phyloP scores from a whole-genome alignment of 2,329 filamentous ascomycete genomes.

The Aspergillus cejpii region DNA sequence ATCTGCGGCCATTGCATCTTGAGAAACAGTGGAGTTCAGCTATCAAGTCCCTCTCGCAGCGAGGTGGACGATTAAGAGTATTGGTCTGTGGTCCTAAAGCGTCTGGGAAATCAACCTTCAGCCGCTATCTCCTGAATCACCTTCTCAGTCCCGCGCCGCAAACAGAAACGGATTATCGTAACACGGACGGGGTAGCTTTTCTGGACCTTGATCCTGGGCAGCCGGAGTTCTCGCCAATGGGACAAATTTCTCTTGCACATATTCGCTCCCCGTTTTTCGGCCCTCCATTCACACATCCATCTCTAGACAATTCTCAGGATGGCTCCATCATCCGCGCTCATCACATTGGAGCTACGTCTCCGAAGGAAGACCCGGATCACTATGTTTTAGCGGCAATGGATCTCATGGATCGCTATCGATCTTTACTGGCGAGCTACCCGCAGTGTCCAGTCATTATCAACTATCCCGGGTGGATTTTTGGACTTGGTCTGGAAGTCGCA shows the following conservation, averaged over 20 bases:
- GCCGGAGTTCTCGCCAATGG: slow-evolving; percentile 54
- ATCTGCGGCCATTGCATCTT: slow-evolving; percentile 39
- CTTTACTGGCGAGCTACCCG: slow-evolving; percentile 36
- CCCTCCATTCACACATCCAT: slow-evolving; percentile 51
- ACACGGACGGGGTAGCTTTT: slow-evolving; percentile 44
- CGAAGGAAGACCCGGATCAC: slow-evolving; percentile 53
- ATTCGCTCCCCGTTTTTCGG: slow-evolving; percentile 49
- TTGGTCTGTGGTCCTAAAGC: slow-evolving; percentile 51
- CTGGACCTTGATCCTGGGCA: slow-evolving; percentile 55
- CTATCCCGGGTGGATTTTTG: slow-evolving; percentile 51
- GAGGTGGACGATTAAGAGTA: slow-evolving; percentile 36
- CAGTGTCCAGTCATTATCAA: slow-evolving; percentile 51
- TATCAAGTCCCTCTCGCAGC: slow-evolving; percentile 41
- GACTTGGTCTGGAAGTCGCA: slow-evolving; percentile 46
- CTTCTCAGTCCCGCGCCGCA: slow-evolving; percentile 41
- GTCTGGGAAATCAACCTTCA: slow-evolving; percentile 56
- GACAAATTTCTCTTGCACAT: slow-evolving; percentile 52
- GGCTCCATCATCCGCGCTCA: slow-evolving; percentile 46
- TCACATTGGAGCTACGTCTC: slow-evolving; percentile 47
- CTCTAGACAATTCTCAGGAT: slow-evolving; percentile 28
- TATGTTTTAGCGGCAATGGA: slow-evolving; percentile 49
- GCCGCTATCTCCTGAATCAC: slow-evolving; percentile 50
- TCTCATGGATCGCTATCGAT: slow-evolving; percentile 46
- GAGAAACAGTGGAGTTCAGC: slow-evolving; percentile 41
- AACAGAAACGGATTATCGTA: slow-evolving; percentile 24